Base-by-base conservation (phyloP, 768 basidiomycete species). In the Plicaturopsis crispa region DNA sequence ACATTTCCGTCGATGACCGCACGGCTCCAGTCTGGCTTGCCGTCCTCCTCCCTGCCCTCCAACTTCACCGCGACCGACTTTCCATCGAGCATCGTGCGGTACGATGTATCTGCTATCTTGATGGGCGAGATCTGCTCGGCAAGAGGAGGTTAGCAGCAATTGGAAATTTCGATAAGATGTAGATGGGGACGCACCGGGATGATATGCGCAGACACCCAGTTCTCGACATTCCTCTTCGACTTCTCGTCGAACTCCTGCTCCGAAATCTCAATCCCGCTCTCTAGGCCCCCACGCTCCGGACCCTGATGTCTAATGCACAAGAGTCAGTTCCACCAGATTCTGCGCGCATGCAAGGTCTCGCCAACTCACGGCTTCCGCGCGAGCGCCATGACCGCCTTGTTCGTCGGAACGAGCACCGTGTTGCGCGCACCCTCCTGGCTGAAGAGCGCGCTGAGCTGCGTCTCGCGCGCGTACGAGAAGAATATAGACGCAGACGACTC, bases 321-420 rank as follows among this genome's bases (percentile, higher is more conserved):
- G 24, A 24, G 24, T 41, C 37, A 43, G 21, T 16, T 22, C 24
- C n/a, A 26, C 12, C 28, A n/a, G 23, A 24, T 17, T 32, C 35
- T 18, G 14, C 44, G 36, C 20, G 19, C 40, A 17, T 10, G 11
- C 13, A 20, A 22, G 30, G n/a, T 28, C 8, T 14, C 35, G n/a
- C 22, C 7, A 21, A 67, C 84, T 61, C 60, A 92, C 86, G 90
- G 90, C 60, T 92, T 91, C 50, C 78, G 63, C 3, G 78, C 56
- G 38, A 91, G 62, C 4, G 80, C 79, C 75, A 90, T 87, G 12
- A 92, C 77, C 6, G 88, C 90, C 56, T 82, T 85, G 59, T 94
- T 92, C 18, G 84, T 86, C 1, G 90, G 90, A 4, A 81, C 88
- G 31, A 94, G 69, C 7, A 93, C 37, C 0, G 88, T 88, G 5